Percentiles rank a stretch among this genome's conserved stretches.
These are phyloP conservation scores for Dryas integrifolia DNA, from an alignment of 331 rosid species.

Conservation along the genomic window DNA sequence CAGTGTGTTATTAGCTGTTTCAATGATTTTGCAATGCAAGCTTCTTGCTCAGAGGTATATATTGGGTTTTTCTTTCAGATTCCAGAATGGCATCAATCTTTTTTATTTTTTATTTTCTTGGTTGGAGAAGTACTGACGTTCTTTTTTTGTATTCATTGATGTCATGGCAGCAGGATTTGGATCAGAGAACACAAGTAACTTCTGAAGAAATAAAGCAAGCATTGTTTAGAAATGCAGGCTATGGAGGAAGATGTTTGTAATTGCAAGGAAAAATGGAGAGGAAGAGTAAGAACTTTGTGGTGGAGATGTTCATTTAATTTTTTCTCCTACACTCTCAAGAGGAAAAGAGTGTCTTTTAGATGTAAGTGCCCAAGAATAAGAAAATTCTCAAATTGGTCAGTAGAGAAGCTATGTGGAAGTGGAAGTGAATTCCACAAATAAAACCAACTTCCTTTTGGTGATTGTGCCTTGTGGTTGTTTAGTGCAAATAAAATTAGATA, in stretches of 20 bases:
- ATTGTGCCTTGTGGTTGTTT: background rate
- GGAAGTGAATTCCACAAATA: background rate
- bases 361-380: background rate
- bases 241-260: conserved; percentile 90
- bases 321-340: conserved; percentile 11
- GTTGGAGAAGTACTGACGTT: background rate
- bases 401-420: background rate
- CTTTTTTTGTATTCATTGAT: conserved; percentile 1
- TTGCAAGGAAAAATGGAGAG: conserved; percentile 7
- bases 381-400: background rate
- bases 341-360: conserved; percentile 1
- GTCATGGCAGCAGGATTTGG: conserved; percentile 41
- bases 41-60: conserved; percentile 86
- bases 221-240: conserved; percentile 77
- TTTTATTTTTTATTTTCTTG: background rate
- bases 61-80: background rate
- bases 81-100: background rate
- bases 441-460: conserved; percentile 1
- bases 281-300: background rate
- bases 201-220: conserved; percentile 80
- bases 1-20: conserved; percentile 93
- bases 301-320: conserved; percentile 1
- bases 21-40: conserved; percentile 90
- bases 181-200: conserved; percentile 34
- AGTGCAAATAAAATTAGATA: background rate